Evolutionary conservation across 2,329 filamentous ascomycete genomes (phyloP), one percentile per base, ranked within the genome.

Genomic region (Zymoseptoria brevis): DNA sequence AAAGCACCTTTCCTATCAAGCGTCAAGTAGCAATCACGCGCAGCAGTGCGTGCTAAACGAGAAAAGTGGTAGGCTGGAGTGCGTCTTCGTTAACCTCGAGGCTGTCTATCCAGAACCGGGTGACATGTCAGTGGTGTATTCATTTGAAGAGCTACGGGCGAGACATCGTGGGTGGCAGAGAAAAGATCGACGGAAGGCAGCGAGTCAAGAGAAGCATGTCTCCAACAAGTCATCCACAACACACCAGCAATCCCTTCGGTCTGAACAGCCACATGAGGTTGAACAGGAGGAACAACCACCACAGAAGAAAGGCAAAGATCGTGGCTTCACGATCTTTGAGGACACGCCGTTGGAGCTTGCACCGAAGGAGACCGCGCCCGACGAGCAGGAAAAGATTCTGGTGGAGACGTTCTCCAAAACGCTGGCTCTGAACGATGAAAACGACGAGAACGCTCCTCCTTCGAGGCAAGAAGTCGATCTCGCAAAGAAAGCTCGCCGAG

Each of bases 81-180:
- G 88, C 63, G 88, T 96, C 29, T 93, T 89, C 75, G 91, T 96
- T 71, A 86, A 96, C 69, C 80, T 97, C 55, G 86, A 91, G 72
- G 85, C 86, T 30, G 82, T 97, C 35, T 97, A 97, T 69, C 92
- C 91, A 8, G 87, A 87, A 48, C 83, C 84, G 21, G 83, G 87
- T 52, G 82, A 88, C 61, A 81, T 85, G 1, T 70, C 72, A 57
- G 85, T 85, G 30, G 93, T 96, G 74, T 81, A 89, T 62, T 93
- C 89, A 69, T 96, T 97, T 70, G 94, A 99, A 72, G 94, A 99
- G 75, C 77, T 99, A 21, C 85, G 91, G 75, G 93, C 93, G 29
- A 81, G 81, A 50, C 84, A 84, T 65, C 83, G 89, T 58, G 93
- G 93, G 0, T 86, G 82, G 81, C 73, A 82, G 61, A 71, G 79